Evolutionary conservation across 2,329 filamentous ascomycete species (phyloP).

Genomic region (Aplosporella prunicola): DNA sequence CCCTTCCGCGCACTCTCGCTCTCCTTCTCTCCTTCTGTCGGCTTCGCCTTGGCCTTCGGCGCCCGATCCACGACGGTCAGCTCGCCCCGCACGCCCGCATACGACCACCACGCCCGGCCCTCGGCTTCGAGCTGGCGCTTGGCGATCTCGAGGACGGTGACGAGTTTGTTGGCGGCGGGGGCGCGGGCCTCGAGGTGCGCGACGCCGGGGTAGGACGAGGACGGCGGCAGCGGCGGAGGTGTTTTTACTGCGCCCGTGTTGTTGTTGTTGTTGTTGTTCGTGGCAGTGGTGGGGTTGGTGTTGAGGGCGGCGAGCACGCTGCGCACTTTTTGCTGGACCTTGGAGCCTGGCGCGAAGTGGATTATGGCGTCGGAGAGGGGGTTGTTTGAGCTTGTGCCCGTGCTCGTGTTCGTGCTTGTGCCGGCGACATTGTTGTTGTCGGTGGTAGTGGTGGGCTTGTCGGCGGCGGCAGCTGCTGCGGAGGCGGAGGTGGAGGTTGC

Average conservation of each 20-base stretch:
- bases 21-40: too few species aligned
- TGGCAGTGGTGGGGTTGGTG: background rate
- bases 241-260: too few species aligned
- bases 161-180: constrained; percentile 49
- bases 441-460: background rate
- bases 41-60: background rate
- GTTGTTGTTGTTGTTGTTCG: too few species aligned
- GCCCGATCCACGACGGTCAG: constrained; percentile 14
- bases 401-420: too few species aligned
- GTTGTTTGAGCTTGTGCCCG: too few species aligned
- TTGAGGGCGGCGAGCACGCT: constrained; percentile 1
- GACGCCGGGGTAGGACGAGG: background rate
- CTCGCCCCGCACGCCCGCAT: constrained; percentile 21
- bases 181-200: constrained; percentile 1
- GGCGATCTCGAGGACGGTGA: constrained; percentile 57
- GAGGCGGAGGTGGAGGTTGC: background rate
- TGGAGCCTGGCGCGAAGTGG: constrained; percentile 7
- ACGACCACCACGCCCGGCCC: constrained; percentile 38
- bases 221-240: too few species aligned
- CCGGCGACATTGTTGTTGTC: background rate
- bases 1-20: background rate
- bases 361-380: background rate
- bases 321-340: constrained; percentile 8
- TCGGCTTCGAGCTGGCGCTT: constrained; percentile 31
- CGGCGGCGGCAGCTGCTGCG: background rate